Base-by-base conservation (phyloP, 2,329 filamentous ascomycete genomes). In the Seiridium unicorne region DNA sequence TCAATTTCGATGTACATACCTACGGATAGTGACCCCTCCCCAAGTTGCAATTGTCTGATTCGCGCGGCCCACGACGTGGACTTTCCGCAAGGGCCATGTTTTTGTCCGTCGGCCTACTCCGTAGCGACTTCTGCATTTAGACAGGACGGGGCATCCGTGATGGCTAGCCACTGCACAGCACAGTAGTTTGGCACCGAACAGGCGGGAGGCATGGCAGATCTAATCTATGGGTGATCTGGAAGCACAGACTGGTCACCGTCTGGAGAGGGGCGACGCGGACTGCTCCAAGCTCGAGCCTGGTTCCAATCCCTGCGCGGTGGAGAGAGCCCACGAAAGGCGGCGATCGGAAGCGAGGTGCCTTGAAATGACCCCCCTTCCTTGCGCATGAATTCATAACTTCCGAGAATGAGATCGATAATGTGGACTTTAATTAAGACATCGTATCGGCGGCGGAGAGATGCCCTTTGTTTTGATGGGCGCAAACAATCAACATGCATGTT, bases 301-400 rank as follows among this genome's bases (percentile, higher is more conserved):
- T 53, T 38, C 49, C 49, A 53, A 32, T 49, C 38, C 38, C 35
- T 35, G 10, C 35, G n/a, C 34, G 49, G 49, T 38, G 49, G 49
- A 53, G 49, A 53, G 32, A 11, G 38, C 38, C 49, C 49, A 53
- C 49, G 18, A 34, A 53, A 13, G 8, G 34, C 18, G 11, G 18
- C n/a, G 35, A 38, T 53, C 32, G 49, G 35, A 53, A 34, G 31
- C 32, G 38, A 55, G 44, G 42, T 32, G 51, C 18, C 40, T 26
- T 38, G n/a, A 8, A 11, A 38, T 44, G 36, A 38, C 51, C 38
- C 26, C 38, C 51, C 51, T 55, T 55, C 34, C 44, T 35, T 44
- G 51, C 55, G 55, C 55, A 58, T 58, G 55, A 58, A 58, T 32
- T 49, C 44, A 58, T 58, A 49, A 58, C 44, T 48, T 58, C 34